Conservation (phyloP, 2,329 filamentous ascomycete species). For the Lecanicillium sp. region DNA sequence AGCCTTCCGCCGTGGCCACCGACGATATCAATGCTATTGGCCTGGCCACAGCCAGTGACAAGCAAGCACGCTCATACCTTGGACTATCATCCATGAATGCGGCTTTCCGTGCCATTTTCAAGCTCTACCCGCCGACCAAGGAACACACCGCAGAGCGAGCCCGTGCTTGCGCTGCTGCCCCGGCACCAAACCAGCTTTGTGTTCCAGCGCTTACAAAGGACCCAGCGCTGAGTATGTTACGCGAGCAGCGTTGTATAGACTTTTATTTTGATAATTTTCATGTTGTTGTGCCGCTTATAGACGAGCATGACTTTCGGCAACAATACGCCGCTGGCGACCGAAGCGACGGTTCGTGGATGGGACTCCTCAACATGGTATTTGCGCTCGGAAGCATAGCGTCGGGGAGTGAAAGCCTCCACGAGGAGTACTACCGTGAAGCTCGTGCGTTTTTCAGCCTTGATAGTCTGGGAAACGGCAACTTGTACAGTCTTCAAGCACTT, state of each 20-base stretch:
- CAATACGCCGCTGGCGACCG: constrained; percentile 42
- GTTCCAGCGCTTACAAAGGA: constrained; percentile 28
- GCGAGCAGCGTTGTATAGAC: constrained; percentile 38
- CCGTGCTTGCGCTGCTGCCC: constrained; percentile 15
- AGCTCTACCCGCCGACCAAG: constrained; percentile 21
- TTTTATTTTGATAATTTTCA: constrained; percentile 56
- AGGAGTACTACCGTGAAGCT: constrained; percentile 47
- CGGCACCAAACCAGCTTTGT: constrained; percentile 18
- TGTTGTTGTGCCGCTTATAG: constrained; percentile 49
- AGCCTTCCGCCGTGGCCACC: constrained; percentile 16
- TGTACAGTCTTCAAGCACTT: constrained; percentile 67
- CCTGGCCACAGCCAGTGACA: constrained; percentile 40
- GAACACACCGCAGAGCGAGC: constrained; percentile 17
- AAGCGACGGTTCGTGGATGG: constrained; percentile 50
- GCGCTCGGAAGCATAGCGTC: constrained; percentile 53
- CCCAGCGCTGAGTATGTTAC: constrained; percentile 29
- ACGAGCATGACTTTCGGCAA: constrained; percentile 50
- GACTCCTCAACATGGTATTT: constrained; percentile 54
- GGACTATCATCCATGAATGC: constrained; percentile 58
- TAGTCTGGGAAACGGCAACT: constrained; percentile 49
- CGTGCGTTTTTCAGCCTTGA: constrained; percentile 46
- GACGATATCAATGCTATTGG: constrained; percentile 25
- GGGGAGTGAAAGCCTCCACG: constrained; percentile 45
- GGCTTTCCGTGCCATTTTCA: constrained; percentile 48
- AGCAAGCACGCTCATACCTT: constrained; percentile 50